A percentile compares a stretch with the other conserved stretches of the same genome.
These are phyloP conservation scores for Suillus brevipes DNA, from an alignment of 768 basidiomycete genomes.

Conservation along the genomic window DNA sequence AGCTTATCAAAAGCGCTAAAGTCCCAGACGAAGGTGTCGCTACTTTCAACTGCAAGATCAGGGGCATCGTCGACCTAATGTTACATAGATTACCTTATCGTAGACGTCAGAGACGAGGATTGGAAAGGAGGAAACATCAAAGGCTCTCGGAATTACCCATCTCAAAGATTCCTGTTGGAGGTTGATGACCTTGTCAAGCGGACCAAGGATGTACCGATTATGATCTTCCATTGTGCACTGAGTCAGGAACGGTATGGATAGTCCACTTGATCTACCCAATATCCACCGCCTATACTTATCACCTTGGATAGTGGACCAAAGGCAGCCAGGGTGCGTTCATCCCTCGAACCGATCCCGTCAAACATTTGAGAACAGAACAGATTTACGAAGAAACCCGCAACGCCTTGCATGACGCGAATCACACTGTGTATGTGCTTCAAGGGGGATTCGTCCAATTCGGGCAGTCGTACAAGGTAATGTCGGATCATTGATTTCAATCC, in stretches of 20 bases:
- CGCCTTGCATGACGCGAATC: constrained; percentile 44
- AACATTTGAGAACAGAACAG: constrained; percentile 36
- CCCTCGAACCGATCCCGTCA: background rate
- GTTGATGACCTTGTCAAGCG: constrained; percentile 61
- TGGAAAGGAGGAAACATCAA: constrained; percentile 79
- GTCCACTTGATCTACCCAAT: constrained; percentile 2
- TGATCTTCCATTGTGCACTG: constrained; percentile 79
- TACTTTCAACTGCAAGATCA: background rate
- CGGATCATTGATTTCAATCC: background rate
- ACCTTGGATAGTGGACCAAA: constrained; percentile 61
- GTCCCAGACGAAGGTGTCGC: constrained; percentile 42
- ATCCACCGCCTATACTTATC: constrained; percentile 9
- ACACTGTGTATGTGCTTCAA: constrained; percentile 64
- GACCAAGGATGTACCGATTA: constrained; percentile 57
- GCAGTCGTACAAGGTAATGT: constrained; percentile 57
- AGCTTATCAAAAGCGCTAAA: constrained; percentile 66
- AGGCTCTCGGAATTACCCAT: constrained; percentile 61
- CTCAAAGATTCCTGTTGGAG: constrained; percentile 52
- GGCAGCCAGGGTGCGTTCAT: constrained; percentile 61
- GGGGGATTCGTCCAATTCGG: constrained; percentile 79
- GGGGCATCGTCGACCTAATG: background rate
- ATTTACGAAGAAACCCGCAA: constrained; percentile 67
- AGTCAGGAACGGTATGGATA: constrained; percentile 71
- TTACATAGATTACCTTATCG: constrained; percentile 60
- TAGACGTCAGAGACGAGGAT: constrained; percentile 87